Conservation (phyloP, 768 basidiomycete genomes). For the Tricholoma sp. region DNA sequence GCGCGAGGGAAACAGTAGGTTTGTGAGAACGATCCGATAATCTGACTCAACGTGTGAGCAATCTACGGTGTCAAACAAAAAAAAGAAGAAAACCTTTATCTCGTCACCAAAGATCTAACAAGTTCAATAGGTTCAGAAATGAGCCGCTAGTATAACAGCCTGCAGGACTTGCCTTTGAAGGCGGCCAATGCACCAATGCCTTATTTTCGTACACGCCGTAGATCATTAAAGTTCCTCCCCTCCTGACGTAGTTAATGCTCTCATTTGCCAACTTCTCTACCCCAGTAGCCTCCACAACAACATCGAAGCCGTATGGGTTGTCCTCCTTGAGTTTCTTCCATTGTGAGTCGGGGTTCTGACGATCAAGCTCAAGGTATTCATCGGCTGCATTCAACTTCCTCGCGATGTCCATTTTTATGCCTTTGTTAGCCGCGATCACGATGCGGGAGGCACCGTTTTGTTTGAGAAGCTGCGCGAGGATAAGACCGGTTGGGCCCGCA, state of each 20-base stretch:
- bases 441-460: constrained; percentile 78
- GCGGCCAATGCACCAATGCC: constrained; percentile 81
- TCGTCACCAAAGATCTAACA: constrained; percentile 66
- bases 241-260: constrained; percentile 82
- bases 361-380: constrained; percentile 82
- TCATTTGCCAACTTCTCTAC: constrained; percentile 85
- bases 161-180: constrained; percentile 43
- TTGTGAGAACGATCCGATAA: constrained; percentile 89
- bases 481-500: constrained; percentile 88
- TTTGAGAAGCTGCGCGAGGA: constrained; percentile 83
- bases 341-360: constrained; percentile 66
- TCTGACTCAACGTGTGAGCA: constrained; percentile 36
- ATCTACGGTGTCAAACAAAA: background rate
- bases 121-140: background rate
- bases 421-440: constrained; percentile 85
- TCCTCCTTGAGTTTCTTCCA: constrained; percentile 78
- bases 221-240: constrained; percentile 81
- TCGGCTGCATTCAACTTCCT: constrained; percentile 74
- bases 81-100: constrained; percentile 35
- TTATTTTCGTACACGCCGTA: constrained; percentile 91
- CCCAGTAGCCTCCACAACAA: constrained; percentile 65
- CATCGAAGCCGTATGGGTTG: constrained; percentile 85
- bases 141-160: background rate
- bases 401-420: constrained; percentile 87
- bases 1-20: constrained; percentile 88